Evolutionary conservation across 2,329 filamentous ascomycete genomes (phyloP), one percentile per base, ranked within the genome.

Genomic region (Mycocentrospora acerina): DNA sequence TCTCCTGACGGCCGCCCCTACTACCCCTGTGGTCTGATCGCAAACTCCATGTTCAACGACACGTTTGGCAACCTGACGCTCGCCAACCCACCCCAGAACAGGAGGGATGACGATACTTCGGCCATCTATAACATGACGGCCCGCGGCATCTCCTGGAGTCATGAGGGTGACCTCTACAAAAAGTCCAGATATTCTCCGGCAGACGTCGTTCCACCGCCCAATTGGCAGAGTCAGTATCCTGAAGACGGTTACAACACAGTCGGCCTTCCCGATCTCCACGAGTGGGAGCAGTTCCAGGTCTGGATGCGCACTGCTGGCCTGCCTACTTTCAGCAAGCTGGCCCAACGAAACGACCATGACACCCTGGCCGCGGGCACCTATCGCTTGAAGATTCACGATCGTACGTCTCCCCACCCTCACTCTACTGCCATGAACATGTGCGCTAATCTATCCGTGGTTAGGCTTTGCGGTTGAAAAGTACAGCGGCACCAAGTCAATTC

Each of bases 241-340:
- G 64, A 84, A 25, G 80, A 79, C 16, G 51, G 53, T 45, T 95
- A 95, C 62, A 83, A 79, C 3, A 66, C 73, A 0, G 76, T 78
- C 35, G 80, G 79, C 2, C 82, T 88, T 15, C 89, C 90, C 0
- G 71, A 93, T 55, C 67, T 97, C 13, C 77, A 84, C 47, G 71
- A 81, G 1, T 84, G 89, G 71, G 86, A 95, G 66, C 82, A 83
- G 29, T 95, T 98, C 67, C 90, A 96, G 71, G 90, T 97, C 15
- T 98, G 93, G 93, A 98, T 98, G 93, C 83, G 93, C 56, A 95
- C 94, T 2, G 93, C 93, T 16, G 93, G 91, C 41, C 72, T 97
- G 57, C 93, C 93, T 1, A 86, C 85, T 4, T 98, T 98, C 66
- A 95, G 88, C 78, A 98, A 98, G 73, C 75, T 98, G 31, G 88